These are phyloP conservation scores for Prasinococcaceae sp. DNA, from an alignment of 139 green algal genomes.

Conservation along the genomic window DNA sequence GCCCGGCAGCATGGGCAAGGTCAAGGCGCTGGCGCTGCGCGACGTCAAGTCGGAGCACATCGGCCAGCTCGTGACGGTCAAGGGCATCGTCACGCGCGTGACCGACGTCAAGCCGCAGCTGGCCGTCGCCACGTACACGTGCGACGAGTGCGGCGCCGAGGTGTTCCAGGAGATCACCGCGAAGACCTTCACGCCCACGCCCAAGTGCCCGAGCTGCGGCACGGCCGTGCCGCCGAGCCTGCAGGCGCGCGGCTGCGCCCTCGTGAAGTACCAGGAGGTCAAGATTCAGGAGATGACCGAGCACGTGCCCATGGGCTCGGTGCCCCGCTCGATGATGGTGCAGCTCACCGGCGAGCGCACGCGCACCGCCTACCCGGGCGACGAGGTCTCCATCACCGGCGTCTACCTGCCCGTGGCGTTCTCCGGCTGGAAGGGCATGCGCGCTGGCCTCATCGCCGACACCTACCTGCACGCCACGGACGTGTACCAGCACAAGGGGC, in stretches of 20 bases:
- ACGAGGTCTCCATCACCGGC: slow-evolving; percentile 65
- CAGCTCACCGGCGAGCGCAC: slow-evolving; percentile 76
- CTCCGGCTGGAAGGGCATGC: slow-evolving; percentile 61
- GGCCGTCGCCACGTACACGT: slow-evolving; percentile 84
- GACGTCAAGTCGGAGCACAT: slow-evolving; percentile 55
- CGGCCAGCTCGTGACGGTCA: slow-evolving; percentile 70
- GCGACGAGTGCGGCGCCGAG: slow-evolving; percentile 70
- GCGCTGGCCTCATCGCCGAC: slow-evolving; percentile 59
- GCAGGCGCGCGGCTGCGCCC: slow-evolving; percentile 69
- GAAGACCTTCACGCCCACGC: slow-evolving; percentile 56
- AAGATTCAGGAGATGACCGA: slow-evolving; percentile 33
- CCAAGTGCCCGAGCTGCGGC: slow-evolving; percentile 25
- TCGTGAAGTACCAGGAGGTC: slow-evolving; percentile 81
- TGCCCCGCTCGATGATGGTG: slow-evolving; percentile 73
- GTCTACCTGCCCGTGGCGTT: slow-evolving; percentile 85
- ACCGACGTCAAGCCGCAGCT: slow-evolving; percentile 87
- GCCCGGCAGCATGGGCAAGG: slow-evolving; percentile 27
- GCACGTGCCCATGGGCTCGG: slow-evolving; percentile 83
- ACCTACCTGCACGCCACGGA: slow-evolving; percentile 77
- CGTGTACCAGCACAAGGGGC: slow-evolving; percentile 60
- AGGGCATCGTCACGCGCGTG: slow-evolving; percentile 79
- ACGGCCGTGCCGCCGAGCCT: slow-evolving; percentile 17
- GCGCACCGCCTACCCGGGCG: slow-evolving; percentile 57
- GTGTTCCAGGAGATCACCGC: slow-evolving; percentile 66
- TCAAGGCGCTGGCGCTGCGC: slow-evolving; percentile 36